Conservation (phyloP, 2,329 filamentous ascomycete species). For the Arthrobotrys sphaeroides region DNA sequence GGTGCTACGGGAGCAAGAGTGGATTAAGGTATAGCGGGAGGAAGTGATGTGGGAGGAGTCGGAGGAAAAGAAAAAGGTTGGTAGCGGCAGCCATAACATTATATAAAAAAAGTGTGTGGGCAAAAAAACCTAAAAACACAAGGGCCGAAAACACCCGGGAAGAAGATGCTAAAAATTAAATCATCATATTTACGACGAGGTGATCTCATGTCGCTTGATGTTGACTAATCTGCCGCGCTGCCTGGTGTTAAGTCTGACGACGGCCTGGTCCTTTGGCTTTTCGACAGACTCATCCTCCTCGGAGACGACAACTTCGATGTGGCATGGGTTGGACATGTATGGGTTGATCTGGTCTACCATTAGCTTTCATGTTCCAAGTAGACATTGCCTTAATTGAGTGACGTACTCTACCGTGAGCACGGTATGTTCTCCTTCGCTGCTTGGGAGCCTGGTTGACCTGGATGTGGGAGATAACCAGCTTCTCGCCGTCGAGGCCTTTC, state of each 20-base stretch:
- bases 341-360: slow-evolving; percentile 85
- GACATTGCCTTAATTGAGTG: background rate
- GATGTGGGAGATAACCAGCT: slow-evolving; percentile 99
- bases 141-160: slow-evolving; percentile 18
- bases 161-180: slow-evolving; percentile 43
- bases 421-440: slow-evolving; percentile 99
- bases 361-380: background rate
- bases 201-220: slow-evolving; percentile 66
- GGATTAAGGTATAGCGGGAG: slow-evolving; percentile 45
- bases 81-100: slow-evolving; percentile 43
- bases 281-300: slow-evolving; percentile 95
- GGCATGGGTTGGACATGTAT: slow-evolving; percentile 99
- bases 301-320: slow-evolving; percentile 99
- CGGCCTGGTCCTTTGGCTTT: slow-evolving; percentile 73
- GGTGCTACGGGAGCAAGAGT: slow-evolving; percentile 21
- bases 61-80: slow-evolving; percentile 31
- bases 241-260: slow-evolving; percentile 80
- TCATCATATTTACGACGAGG: slow-evolving; percentile 63
- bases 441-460: slow-evolving; percentile 99
- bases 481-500: slow-evolving; percentile 96
- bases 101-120: slow-evolving; percentile 45
- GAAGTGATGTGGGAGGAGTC: slow-evolving; percentile 1
- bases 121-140: slow-evolving; percentile 51
- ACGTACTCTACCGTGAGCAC: slow-evolving; percentile 99
- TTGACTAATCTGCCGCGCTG: slow-evolving; percentile 79